These are phyloP conservation scores for Tetrahymena malaccensis DNA, from an alignment of 73 alveolate species.

Conservation along the genomic window DNA sequence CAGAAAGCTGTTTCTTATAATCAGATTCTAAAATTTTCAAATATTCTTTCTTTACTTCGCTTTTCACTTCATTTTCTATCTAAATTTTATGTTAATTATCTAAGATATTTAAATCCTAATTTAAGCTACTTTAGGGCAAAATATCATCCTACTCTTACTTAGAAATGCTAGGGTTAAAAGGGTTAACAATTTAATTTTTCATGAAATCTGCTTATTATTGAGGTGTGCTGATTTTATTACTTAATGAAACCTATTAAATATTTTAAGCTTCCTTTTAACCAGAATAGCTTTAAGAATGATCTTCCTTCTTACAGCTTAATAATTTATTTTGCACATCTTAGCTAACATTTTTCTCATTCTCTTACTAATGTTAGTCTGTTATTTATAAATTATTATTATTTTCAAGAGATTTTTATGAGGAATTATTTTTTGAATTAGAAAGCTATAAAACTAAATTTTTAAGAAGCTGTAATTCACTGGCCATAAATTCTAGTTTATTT, in stretches of 20 bases:
- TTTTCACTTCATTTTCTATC: background rate
- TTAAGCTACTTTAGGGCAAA: background rate
- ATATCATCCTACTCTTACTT: background rate
- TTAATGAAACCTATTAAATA: too few species aligned
- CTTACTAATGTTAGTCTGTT: too few species aligned
- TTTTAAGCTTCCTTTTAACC: background rate
- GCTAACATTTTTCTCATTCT: too few species aligned
- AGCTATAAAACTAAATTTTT: background rate
- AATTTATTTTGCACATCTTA: background rate
- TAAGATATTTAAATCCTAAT: too few species aligned
- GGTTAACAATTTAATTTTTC: background rate
- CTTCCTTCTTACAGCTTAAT: background rate
- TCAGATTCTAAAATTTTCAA: background rate
- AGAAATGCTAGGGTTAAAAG: background rate
- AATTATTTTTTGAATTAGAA: background rate
- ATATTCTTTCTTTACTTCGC: background rate
- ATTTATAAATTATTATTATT: background rate
- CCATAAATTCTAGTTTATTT: background rate
- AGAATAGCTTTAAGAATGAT: background rate
- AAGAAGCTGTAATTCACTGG: background rate
- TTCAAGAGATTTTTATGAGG: background rate
- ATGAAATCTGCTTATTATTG: background rate
- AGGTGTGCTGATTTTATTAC: background rate
- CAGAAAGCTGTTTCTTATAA: background rate
- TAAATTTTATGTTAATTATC: too few species aligned